These are phyloP conservation scores for Coprinopsis marcescibilis DNA, from an alignment of 768 basidiomycete species.

Conservation along the genomic window DNA sequence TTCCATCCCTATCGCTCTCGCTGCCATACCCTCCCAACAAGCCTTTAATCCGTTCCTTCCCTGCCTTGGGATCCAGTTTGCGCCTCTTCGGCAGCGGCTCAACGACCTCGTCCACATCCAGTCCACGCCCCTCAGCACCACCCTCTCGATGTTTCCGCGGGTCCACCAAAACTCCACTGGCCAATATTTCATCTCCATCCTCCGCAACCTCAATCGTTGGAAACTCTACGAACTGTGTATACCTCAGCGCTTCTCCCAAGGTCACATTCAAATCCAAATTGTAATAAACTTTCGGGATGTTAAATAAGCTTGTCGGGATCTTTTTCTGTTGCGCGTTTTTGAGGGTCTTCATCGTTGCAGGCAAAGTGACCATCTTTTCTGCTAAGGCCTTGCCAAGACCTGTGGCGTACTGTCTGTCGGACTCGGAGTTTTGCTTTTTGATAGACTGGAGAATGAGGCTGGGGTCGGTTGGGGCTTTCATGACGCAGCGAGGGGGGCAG, in stretches of 20 bases:
- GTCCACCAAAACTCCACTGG: constrained; percentile 49
- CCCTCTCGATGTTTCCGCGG: constrained; percentile 32
- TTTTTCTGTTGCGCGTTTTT: neutral
- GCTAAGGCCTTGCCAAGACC: neutral
- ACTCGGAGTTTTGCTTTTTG: constrained; percentile 11
- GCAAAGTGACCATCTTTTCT: neutral
- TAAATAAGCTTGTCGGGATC: neutral
- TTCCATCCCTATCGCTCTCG: constrained; percentile 33
- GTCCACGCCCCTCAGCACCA: constrained; percentile 18
- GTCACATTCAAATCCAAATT: constrained; percentile 46
- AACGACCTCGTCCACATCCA: constrained; percentile 21
- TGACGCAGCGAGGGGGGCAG: constrained; percentile 52
- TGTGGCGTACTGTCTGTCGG: neutral
- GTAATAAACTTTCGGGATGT: constrained; percentile 37
- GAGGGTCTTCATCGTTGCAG: constrained; percentile 13
- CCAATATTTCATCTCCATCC: constrained; percentile 37
- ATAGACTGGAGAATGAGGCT: constrained; percentile 17
- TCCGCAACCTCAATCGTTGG: constrained; percentile 79
- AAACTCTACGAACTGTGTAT: constrained; percentile 75
- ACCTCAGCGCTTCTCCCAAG: constrained; percentile 43
- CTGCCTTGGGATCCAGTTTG: constrained; percentile 46
- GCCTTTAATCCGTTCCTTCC: constrained; percentile 49
- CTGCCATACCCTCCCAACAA: constrained; percentile 42
- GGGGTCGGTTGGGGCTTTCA: constrained; percentile 41
- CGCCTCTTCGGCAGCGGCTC: constrained; percentile 45